A percentile compares a stretch with the other conserved stretches of the same genome.
These are phyloP conservation scores for Cutaneotrichosporon curvatum DNA, from an alignment of 1,284 basidiomycete species.

Conservation along the genomic window DNA sequence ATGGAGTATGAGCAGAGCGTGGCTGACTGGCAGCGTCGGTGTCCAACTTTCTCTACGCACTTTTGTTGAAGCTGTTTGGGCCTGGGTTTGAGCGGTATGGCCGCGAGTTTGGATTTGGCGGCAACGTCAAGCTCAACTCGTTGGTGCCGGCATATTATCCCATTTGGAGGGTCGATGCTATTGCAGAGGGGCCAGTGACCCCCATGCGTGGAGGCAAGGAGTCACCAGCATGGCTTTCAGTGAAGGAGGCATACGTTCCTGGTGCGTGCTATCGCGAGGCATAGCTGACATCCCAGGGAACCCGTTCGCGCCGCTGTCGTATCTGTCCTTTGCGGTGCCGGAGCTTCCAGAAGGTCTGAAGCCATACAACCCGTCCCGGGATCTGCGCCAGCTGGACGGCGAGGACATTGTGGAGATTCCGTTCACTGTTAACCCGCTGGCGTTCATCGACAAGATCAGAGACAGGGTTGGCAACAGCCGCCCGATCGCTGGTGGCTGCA, in stretches of 20 bases:
- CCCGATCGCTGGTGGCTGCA: conserved; percentile 15
- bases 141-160: conserved; percentile 40
- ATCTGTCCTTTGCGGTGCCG: conserved; percentile 38
- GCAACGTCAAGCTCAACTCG: conserved; percentile 19
- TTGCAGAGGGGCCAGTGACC: conserved; percentile 27
- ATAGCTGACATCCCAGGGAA: conserved; percentile 27
- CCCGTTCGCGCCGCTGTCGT: conserved; percentile 42
- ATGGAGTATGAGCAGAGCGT: conserved; percentile 5
- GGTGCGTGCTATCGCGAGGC: conserved; percentile 15
- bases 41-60: conserved; percentile 26
- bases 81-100: conserved; percentile 17
- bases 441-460: conserved; percentile 24
- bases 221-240: conserved; percentile 19
- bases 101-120: conserved; percentile 30
- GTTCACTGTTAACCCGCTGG: conserved; percentile 40
- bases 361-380: conserved; percentile 30
- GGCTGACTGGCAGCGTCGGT: neutral
- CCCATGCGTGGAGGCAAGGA: conserved; percentile 12
- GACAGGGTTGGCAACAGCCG: conserved; percentile 18
- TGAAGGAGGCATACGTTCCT: conserved; percentile 35
- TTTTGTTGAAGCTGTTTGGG: conserved; percentile 32
- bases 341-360: conserved; percentile 27
- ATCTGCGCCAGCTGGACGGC: conserved; percentile 57
- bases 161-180: conserved; percentile 34
- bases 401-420: conserved; percentile 58